Percentiles rank a stretch among this genome's conserved stretches.
Evolutionary conservation across 371 early-diverging fungal species (phyloP).

Genomic region (Apophysomyces elegans): DNA sequence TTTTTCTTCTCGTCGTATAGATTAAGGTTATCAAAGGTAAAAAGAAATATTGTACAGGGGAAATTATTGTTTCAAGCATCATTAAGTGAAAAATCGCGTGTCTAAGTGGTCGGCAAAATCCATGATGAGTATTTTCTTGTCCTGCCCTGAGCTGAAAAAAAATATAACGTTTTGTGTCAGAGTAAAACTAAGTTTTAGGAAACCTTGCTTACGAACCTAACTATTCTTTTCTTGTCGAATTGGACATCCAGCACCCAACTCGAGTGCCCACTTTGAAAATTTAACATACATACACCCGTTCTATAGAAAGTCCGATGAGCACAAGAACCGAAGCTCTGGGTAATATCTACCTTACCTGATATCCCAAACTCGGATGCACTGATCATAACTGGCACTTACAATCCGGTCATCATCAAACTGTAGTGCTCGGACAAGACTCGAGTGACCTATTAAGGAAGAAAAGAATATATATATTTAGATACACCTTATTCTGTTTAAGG

Average conservation of each 20-base stretch:
- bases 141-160: constrained; percentile 70
- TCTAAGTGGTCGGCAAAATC: constrained; percentile 70
- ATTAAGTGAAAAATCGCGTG: constrained; percentile 26
- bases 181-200: constrained; percentile 22
- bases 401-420: constrained; percentile 66
- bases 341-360: constrained; percentile 26
- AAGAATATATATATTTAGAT: neutral
- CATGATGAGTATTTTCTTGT: constrained; percentile 82
- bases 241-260: constrained; percentile 97
- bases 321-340: neutral
- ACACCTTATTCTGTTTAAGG: neutral
- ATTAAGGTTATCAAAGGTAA: neutral
- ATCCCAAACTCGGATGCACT: constrained; percentile 96
- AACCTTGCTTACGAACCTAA: constrained; percentile 51
- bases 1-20: neutral
- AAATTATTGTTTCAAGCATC: neutral
- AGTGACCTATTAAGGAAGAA: constrained; percentile 67
- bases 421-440: constrained; percentile 90
- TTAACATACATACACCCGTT: constrained; percentile 49
- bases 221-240: constrained; percentile 78
- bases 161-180: neutral
- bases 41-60: constrained; percentile 3
- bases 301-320: constrained; percentile 15
- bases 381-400: constrained; percentile 81
- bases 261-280: constrained; percentile 77